Evolutionary conservation across 2,329 filamentous ascomycete genomes (phyloP), one percentile per base, ranked within the genome.

Genomic region (Aspergillus fischeri): DNA sequence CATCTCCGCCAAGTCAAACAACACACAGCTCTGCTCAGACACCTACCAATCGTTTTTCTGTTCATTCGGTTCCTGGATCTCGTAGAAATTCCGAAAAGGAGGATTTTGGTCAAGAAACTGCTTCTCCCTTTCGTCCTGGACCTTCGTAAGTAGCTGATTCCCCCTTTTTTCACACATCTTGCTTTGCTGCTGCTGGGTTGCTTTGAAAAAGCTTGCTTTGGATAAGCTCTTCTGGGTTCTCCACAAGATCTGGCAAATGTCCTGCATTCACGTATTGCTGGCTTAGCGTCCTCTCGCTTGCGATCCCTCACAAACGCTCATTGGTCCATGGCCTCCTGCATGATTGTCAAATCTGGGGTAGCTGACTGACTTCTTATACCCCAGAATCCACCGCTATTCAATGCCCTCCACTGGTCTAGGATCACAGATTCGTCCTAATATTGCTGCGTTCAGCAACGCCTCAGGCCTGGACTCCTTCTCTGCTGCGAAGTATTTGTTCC

Each of bases 51-150:
- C 84, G 88, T 53, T 78, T 91, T 50, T 89, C 91, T 17, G 93
- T 91, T 11, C 89, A 91, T 65, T 97, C 93, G 27, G 87, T 96
- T 52, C 92, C 92, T 49, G 87, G 85, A 29, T 94, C 92, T 60
- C 85, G 92, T 63, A 89, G 92, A 63, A 95, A 96, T 71, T 97
- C 93, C 56, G 84, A 97, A 64, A 90, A 93, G 65, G 91, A 96
- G 67, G 92, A 93, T 69, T 89, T 92, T 69, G 86, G 88, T 65
- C 85, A 87, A 61, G 84, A 78, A 29, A 67, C 73, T 25, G 65
- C 75, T 35, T 70, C 86, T 38, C 87, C 87, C 66, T 88, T 90
- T 69, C 83, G 90, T 55, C 85, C 88, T 50, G 86, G 85, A 52
- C 89, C 90, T 73, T 85, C 87, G 91, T 94, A 85, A 86, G 91